phyloP scores from a whole-genome alignment of 2,329 filamentous ascomycete genomes.

The Cladosporium sp. region DNA sequence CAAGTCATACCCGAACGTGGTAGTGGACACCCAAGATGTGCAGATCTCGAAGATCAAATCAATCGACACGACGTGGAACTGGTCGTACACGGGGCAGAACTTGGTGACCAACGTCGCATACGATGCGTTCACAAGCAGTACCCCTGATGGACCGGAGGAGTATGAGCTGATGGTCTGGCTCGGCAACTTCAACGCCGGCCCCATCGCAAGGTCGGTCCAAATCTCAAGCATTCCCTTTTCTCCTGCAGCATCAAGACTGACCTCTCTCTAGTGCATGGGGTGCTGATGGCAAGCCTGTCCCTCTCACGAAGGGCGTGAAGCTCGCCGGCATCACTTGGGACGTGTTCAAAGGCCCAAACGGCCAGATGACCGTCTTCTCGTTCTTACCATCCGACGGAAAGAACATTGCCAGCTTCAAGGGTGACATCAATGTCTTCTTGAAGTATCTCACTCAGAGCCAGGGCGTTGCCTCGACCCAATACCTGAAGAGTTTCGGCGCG shows the following conservation, averaged over 20 bases:
- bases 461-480: slow-evolving; percentile 52
- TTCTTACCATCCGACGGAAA: slow-evolving; percentile 52
- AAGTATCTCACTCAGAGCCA: slow-evolving; percentile 56
- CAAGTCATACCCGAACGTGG: slow-evolving; percentile 50
- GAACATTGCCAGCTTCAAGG: slow-evolving; percentile 56
- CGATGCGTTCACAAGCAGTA: slow-evolving; percentile 61
- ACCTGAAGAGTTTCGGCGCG: slow-evolving; percentile 47
- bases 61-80: slow-evolving; percentile 50
- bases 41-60: slow-evolving; percentile 43
- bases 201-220: slow-evolving; percentile 54
- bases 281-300: slow-evolving; percentile 28
- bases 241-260: slow-evolving; percentile 54
- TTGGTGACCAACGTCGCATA: slow-evolving; percentile 63
- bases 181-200: slow-evolving; percentile 58
- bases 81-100: slow-evolving; percentile 52
- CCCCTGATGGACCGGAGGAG: slow-evolving; percentile 48
- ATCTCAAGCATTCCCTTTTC: slow-evolving; percentile 44
- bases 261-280: slow-evolving; percentile 46
- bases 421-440: slow-evolving; percentile 61
- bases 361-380: slow-evolving; percentile 61
- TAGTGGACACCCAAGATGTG: slow-evolving; percentile 37
- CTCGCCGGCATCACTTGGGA: slow-evolving; percentile 59
- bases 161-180: slow-evolving; percentile 71
- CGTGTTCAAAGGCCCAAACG: slow-evolving; percentile 61
- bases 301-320: slow-evolving; percentile 55